Evolutionary conservation across 495 filamentous ascomycete genomes (phyloP).

Genomic region (Beverwykella pulmonaria): DNA sequence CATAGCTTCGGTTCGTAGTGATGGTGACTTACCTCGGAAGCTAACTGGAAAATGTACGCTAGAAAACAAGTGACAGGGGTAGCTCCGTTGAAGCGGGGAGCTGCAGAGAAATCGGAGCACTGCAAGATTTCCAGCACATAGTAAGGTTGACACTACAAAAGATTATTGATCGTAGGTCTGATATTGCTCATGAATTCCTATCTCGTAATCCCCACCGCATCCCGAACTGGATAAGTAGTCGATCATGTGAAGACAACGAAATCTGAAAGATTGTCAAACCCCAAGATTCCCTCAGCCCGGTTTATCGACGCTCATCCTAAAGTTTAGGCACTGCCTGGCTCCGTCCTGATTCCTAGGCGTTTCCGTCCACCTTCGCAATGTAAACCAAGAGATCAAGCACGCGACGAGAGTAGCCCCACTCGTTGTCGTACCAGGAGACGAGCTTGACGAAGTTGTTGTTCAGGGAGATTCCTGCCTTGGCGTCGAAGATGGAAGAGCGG

Average conservation of each 20-base stretch:
- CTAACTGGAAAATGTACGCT: not conserved
- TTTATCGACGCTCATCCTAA: constrained; percentile 2
- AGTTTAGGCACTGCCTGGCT: constrained; percentile 27
- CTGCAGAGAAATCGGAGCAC: not conserved
- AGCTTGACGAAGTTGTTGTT: constrained; percentile 99
- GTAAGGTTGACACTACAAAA: constrained; percentile 1
- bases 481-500: constrained; percentile 97
- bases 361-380: constrained; percentile 83
- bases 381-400: constrained; percentile 94
- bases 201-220: not conserved
- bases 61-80: constrained; percentile 9
- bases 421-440: constrained; percentile 96
- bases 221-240: constrained; percentile 1
- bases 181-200: not conserved
- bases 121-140: not conserved
- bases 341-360: constrained; percentile 42
- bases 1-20: not conserved
- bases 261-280: not conserved
- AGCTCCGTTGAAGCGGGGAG: not conserved
- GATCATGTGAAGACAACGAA: constrained; percentile 5
- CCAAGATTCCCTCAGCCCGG: not conserved
- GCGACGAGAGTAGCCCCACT: constrained; percentile 98
- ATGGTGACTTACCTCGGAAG: constrained; percentile 1
- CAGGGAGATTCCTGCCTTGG: constrained; percentile 97
- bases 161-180: not conserved